Evolutionary conservation across 2,329 filamentous ascomycete genomes (phyloP).

Genomic region (Colletotrichum gloeosporioides): DNA sequence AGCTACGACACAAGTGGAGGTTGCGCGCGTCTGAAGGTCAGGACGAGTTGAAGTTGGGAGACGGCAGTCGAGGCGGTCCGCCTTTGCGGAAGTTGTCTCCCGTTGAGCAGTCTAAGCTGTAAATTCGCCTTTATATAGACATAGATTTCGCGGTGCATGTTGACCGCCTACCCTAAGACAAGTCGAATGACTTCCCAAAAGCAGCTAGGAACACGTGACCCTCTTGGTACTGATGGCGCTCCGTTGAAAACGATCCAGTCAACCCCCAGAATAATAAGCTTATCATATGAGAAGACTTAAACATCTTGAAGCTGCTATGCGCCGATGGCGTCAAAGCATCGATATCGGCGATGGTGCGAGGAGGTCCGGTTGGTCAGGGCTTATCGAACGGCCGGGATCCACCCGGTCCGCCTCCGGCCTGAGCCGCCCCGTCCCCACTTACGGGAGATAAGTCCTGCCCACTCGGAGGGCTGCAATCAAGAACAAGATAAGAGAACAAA

Average conservation of each 20-base stretch:
- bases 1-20: constrained; percentile 35
- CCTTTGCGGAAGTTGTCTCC: constrained; percentile 27
- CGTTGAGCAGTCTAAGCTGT: constrained; percentile 33
- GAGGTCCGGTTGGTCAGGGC: background rate
- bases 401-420: background rate
- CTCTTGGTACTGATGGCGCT: too few relatives aligned
- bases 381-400: background rate
- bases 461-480: background rate
- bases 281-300: accelerated
- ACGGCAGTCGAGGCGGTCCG: constrained; percentile 35
- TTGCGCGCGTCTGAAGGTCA: constrained; percentile 18
- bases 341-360: background rate
- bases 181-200: background rate
- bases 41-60: constrained; percentile 26
- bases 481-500: background rate
- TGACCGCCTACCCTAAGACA: background rate
- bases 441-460: background rate
- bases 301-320: accelerated
- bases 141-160: background rate
- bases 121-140: background rate
- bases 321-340: background rate
- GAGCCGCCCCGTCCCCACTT: background rate
- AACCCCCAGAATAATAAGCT: accelerated
- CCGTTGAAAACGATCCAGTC: too few relatives aligned
- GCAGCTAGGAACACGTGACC: too few relatives aligned